Evolutionary conservation across 2,329 filamentous ascomycete genomes (phyloP).

Genomic region (Rhexocercosporidium sp.): DNA sequence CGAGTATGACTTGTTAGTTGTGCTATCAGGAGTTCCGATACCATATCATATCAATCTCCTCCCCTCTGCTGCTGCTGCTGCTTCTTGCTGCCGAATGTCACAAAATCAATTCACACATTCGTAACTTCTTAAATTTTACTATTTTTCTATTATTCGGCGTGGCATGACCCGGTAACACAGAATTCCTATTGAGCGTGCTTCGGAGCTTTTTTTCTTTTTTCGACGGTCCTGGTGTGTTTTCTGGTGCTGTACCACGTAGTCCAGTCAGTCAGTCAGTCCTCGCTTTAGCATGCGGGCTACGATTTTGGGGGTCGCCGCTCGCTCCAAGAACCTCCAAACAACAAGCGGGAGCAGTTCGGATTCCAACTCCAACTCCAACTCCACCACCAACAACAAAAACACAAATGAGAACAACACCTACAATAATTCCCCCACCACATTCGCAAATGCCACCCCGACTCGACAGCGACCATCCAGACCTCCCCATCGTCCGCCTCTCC

Average conservation of each 20-base stretch:
- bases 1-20: constrained; percentile 1
- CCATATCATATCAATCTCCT: background rate
- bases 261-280: background rate
- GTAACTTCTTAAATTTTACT: background rate
- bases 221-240: background rate
- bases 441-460: constrained; percentile 24
- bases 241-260: background rate
- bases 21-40: background rate
- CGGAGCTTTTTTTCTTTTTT: background rate
- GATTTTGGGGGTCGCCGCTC: constrained; percentile 10
- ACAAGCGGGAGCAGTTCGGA: constrained; percentile 4
- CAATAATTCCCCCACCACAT: background rate
- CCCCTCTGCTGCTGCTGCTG: background rate
- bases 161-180: background rate
- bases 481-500: constrained; percentile 35
- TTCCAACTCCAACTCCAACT: constrained; percentile 7
- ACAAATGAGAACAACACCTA: constrained; percentile 13
- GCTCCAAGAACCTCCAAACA: constrained; percentile 13
- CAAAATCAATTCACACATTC: background rate
- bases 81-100: background rate
- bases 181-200: background rate
- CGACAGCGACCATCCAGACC: constrained; percentile 22
- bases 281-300: constrained; percentile 25
- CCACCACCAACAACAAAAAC: constrained; percentile 18
- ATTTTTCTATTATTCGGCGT: background rate